Evolutionary conservation across 495 filamentous ascomycete genomes (phyloP).

Genomic region (Evernia prunastri): DNA sequence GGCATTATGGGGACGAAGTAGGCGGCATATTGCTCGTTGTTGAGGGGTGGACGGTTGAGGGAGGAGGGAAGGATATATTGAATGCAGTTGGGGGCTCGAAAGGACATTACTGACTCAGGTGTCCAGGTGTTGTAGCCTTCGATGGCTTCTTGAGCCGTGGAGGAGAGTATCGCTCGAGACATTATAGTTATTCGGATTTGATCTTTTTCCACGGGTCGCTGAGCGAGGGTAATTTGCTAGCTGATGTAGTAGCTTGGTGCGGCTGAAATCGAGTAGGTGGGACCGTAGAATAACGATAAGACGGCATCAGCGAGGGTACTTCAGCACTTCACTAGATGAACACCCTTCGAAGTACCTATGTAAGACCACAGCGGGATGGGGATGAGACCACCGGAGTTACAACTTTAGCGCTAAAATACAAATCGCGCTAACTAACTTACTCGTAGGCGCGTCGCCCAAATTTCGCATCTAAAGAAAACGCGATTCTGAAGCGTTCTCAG

Average conservation of each 20-base stretch:
- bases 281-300: too few species aligned
- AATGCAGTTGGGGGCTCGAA: background rate
- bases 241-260: background rate
- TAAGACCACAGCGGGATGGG: too few species aligned
- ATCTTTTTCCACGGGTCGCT: too few species aligned
- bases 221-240: too few species aligned
- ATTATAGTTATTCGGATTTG: background rate
- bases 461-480: background rate
- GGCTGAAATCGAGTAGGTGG: too few species aligned
- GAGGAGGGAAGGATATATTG: conserved; percentile 2
- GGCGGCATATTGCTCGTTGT: conserved; percentile 12
- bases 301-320: too few species aligned
- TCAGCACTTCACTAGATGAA: too few species aligned
- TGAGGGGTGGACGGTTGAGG: conserved; percentile 1
- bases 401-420: too few species aligned
- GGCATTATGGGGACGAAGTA: conserved; percentile 9
- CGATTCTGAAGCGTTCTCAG: background rate
- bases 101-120: background rate
- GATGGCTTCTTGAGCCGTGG: background rate
- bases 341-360: too few species aligned
- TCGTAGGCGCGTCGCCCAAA: background rate
- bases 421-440: too few species aligned
- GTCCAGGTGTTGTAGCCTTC: conserved; percentile 8
- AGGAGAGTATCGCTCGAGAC: conserved; percentile 3
- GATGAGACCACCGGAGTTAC: too few species aligned